phyloP scores from a whole-genome alignment of 2,329 filamentous ascomycete species.

The Cladosporium sp. region DNA sequence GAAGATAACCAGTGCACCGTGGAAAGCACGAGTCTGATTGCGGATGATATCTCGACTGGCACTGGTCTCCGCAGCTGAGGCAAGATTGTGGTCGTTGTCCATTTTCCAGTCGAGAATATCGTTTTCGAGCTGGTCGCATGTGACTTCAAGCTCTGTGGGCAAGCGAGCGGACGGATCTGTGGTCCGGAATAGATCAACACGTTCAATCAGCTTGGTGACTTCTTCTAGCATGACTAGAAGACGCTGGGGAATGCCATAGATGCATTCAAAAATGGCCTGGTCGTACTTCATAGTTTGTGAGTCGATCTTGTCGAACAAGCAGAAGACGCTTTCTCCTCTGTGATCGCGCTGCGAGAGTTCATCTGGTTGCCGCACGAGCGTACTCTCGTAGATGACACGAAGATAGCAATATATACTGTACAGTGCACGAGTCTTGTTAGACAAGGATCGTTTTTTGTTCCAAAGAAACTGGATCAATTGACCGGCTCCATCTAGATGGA shows the following conservation, averaged over 20 bases:
- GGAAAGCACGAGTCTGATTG: conserved; percentile 1
- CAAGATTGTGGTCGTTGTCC: neutral
- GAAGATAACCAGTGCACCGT: neutral
- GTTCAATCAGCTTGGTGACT: neutral
- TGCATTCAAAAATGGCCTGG: neutral
- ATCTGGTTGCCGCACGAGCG: neutral
- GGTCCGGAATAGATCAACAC: neutral
- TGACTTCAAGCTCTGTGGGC: neutral
- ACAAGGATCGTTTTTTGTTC: conserved; percentile 12
- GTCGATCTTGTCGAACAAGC: neutral
- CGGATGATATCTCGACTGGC: neutral
- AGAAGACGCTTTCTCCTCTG: neutral
- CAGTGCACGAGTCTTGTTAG: neutral
- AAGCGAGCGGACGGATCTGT: neutral
- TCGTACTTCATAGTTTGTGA: neutral
- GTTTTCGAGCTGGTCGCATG: neutral
- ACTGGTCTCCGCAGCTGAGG: neutral
- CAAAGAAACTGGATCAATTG: conserved; percentile 13
- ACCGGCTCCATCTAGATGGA: conserved; percentile 16
- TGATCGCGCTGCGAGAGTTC: neutral
- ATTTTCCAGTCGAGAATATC: neutral
- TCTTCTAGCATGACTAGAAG: neutral
- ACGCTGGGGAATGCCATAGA: conserved; percentile 1
- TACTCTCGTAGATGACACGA: conserved; percentile 2
- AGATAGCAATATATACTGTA: conserved; percentile 10